These are phyloP conservation scores for Daldinia sp. DNA, from an alignment of 2,329 filamentous ascomycete genomes.

Conservation along the genomic window DNA sequence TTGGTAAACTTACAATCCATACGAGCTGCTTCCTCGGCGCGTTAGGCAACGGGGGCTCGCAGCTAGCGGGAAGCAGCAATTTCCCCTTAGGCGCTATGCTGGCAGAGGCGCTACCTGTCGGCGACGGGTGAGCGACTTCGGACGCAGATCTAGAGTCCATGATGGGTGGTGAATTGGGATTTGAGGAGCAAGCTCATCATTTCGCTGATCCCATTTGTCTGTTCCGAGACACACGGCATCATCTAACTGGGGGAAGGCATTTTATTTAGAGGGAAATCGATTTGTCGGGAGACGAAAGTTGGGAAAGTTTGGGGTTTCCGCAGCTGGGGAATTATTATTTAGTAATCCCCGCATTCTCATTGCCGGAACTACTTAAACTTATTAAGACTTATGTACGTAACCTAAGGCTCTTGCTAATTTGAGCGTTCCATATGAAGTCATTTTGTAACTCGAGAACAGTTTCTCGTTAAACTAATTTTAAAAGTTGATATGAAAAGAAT, in stretches of 20 bases:
- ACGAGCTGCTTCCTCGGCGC: slow-evolving; percentile 80
- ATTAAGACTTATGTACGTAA: background rate
- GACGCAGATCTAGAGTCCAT: slow-evolving; percentile 50
- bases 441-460: background rate
- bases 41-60: slow-evolving; percentile 81
- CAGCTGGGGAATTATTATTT: slow-evolving; percentile 24
- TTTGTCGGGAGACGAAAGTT: background rate
- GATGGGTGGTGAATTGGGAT: slow-evolving; percentile 21
- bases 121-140: slow-evolving; percentile 47
- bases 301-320: slow-evolving; percentile 27
- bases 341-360: slow-evolving; percentile 38
- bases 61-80: slow-evolving; percentile 81
- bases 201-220: slow-evolving; percentile 12
- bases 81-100: slow-evolving; percentile 52
- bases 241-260: background rate
- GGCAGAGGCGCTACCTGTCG: slow-evolving; percentile 42
- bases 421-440: no score
- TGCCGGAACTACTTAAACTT: slow-evolving; percentile 17
- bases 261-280: no score
- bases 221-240: slow-evolving; percentile 11
- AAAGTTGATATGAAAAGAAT: background rate
- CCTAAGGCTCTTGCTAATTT: background rate
- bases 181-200: slow-evolving; percentile 40
- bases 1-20: slow-evolving; percentile 78
- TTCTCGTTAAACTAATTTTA: background rate